Evolutionary conservation across 2,329 filamentous ascomycete genomes (phyloP), one percentile per base, ranked within the genome.

Genomic region (Phialophora verrucosa): DNA sequence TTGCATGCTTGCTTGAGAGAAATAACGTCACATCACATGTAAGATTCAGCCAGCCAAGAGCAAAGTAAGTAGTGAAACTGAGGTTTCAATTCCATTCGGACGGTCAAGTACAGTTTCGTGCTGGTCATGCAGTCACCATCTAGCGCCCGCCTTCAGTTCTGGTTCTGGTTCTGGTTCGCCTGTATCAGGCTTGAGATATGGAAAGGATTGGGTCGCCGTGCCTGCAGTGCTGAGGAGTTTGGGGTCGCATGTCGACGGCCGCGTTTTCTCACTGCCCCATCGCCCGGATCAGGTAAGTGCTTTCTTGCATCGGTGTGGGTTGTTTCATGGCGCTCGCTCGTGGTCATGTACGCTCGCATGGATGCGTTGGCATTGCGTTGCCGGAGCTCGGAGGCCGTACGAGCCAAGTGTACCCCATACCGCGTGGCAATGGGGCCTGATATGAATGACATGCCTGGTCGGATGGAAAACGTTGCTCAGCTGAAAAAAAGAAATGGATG

Each of bases 81-180:
- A 17, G 17, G n/a, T 44, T 42, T 7, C 38, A 42, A 17, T 42
- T n/a, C 38, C 38, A 44, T n/a, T 4, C 17, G 38, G 38, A 44
- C 38, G 17, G 2, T 5, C n/a, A 44, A n/a, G 17, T n/a, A 44
- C 38, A n/a, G 38, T 44, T 44, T 44, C 17, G 38, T 44, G 38
- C 38, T 44, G 14, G 7, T 44, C 25, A 25, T 51, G 49, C 49
- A 61, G 59, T 61, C 59, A 61, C 47, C 59, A 54, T 61, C 25
- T 61, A 61, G 59, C 49, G 49, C 47, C 14, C 27, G 27, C 27
- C 27, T 27, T 27, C 27, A 27, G 27, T 27, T 38, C 54, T 23
- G 1, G 23, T 17, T 12, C 49, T 7, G 29, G 31, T 38, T 53
- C 20, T 35, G 32, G 59, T 61, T 25, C 38, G 49, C 38, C 38